These are phyloP conservation scores for Bacterosira constricta DNA, from an alignment of 108 stramenopile genomes.

Conservation along the genomic window DNA sequence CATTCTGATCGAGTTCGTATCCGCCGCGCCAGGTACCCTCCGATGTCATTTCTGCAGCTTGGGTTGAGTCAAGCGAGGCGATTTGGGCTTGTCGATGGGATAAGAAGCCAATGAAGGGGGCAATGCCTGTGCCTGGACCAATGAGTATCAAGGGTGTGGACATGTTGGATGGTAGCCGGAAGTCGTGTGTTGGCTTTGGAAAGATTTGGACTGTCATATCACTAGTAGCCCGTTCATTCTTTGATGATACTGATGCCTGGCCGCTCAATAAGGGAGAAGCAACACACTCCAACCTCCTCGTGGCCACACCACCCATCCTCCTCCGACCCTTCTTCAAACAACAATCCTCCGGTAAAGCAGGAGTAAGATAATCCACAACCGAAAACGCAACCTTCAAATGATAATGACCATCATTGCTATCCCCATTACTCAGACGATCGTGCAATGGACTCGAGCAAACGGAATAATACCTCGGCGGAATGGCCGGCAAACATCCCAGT, in stretches of 20 bases:
- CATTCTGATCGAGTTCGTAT: slow-evolving; percentile 80
- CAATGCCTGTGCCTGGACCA: slow-evolving; percentile 98
- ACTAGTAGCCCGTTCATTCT: background rate
- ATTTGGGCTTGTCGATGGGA: slow-evolving; percentile 71
- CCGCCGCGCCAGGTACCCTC: slow-evolving; percentile 84
- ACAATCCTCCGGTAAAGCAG: slow-evolving; percentile 36
- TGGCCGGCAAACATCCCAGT: slow-evolving; percentile 65
- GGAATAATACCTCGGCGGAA: slow-evolving; percentile 93
- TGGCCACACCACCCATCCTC: slow-evolving; percentile 80
- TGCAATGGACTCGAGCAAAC: slow-evolving; percentile 89
- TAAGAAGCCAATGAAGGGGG: slow-evolving; percentile 96
- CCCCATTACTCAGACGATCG: slow-evolving; percentile 18
- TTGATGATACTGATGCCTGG: background rate
- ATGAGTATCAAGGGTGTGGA: slow-evolving; percentile 89
- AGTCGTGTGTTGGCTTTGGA: slow-evolving; percentile 85
- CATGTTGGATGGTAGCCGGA: slow-evolving; percentile 76
- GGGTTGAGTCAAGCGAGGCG: slow-evolving; percentile 35
- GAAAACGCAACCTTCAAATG: slow-evolving; percentile 85
- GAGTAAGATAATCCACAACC: slow-evolving; percentile 88
- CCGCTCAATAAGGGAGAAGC: slow-evolving; percentile 60
- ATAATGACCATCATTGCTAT: background rate
- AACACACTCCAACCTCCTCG: slow-evolving; percentile 74
- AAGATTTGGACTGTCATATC: slow-evolving; percentile 63
- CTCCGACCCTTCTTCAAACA: slow-evolving; percentile 46
- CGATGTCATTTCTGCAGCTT: slow-evolving; percentile 59